These are phyloP conservation scores for Candida pseudofarinosa DNA, from an alignment of 805 yeast species.

Conservation along the genomic window DNA sequence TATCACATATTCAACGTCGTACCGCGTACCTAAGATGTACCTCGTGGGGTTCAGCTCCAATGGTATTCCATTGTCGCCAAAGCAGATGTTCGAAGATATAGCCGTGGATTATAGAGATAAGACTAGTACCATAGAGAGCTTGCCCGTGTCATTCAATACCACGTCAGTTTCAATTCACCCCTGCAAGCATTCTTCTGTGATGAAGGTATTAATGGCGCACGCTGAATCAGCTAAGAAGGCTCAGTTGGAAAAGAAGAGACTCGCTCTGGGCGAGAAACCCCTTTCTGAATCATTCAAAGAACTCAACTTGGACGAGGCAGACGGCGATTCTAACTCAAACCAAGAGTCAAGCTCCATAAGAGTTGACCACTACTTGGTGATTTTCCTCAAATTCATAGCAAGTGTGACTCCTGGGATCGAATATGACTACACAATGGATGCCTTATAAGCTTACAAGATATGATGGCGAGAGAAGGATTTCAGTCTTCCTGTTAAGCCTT, in stretches of 20 bases:
- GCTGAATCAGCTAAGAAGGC: slow-evolving; percentile 45
- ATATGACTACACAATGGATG: slow-evolving; percentile 98
- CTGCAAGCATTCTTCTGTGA: slow-evolving; percentile 90
- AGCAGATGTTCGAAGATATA: slow-evolving; percentile 92
- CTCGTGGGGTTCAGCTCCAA: slow-evolving; percentile 79
- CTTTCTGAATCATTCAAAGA: slow-evolving; percentile 7
- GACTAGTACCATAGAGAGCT: slow-evolving; percentile 91
- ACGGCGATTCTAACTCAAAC: slow-evolving; percentile 15
- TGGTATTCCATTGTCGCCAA: slow-evolving; percentile 83
- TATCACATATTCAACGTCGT: slow-evolving; percentile 90
- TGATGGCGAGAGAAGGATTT: too few species aligned
- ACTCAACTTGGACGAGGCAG: slow-evolving; percentile 20
- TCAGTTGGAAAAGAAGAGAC: slow-evolving; percentile 39
- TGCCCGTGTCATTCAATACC: slow-evolving; percentile 75
- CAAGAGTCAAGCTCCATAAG: slow-evolving; percentile 38
- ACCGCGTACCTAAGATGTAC: slow-evolving; percentile 93
- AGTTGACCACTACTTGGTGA: slow-evolving; percentile 86
- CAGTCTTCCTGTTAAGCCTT: too few species aligned
- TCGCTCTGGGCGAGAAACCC: slow-evolving; percentile 40
- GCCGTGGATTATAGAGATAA: slow-evolving; percentile 88
- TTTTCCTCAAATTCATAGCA: slow-evolving; percentile 89
- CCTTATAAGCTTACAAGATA: too few species aligned
- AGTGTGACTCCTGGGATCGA: slow-evolving; percentile 98
- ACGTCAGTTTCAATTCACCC: slow-evolving; percentile 92
- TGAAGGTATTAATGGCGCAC: slow-evolving; percentile 77